Conservation (phyloP, 306 rosid genomes). For the Pyrus betulifolia region DNA sequence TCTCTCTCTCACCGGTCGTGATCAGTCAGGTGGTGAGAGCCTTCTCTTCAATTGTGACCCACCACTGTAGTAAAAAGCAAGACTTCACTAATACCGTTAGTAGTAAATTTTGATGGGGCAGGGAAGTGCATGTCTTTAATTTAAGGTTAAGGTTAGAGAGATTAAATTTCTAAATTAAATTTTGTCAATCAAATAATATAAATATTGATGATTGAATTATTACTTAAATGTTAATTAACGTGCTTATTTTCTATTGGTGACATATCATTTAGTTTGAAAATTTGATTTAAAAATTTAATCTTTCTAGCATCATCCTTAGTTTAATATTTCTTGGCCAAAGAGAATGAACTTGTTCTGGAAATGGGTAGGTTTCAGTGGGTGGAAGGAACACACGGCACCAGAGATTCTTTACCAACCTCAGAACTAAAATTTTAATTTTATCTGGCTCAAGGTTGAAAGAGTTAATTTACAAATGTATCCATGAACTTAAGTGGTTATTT, state of each 20-base stretch:
- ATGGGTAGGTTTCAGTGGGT: neutral
- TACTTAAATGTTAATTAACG: too few species aligned
- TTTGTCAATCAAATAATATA: too few species aligned
- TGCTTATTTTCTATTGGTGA: too few species aligned
- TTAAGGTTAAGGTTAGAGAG: too few species aligned
- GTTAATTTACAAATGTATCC: neutral
- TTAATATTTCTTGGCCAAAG: neutral
- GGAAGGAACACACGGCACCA: conserved; percentile 11
- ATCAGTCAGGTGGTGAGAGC: neutral
- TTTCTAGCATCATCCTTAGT: too few species aligned
- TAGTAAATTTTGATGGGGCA: neutral
- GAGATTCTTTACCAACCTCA: conserved; percentile 25
- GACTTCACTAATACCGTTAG: neutral
- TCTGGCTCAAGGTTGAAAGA: neutral
- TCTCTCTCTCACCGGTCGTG: neutral
- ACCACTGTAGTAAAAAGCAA: neutral
- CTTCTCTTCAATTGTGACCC: neutral
- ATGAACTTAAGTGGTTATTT: neutral
- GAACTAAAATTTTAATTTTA: neutral
- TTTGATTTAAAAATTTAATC: too few species aligned
- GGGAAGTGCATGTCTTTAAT: neutral
- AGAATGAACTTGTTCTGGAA: conserved; percentile 3
- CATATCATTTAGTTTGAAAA: too few species aligned
- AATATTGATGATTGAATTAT: too few species aligned
- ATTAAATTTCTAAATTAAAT: too few species aligned